A percentile compares a stretch with the other conserved stretches of the same genome.
Evolutionary conservation across 2,329 filamentous ascomycete species (phyloP).

Genomic region (Colletotrichum karsti): DNA sequence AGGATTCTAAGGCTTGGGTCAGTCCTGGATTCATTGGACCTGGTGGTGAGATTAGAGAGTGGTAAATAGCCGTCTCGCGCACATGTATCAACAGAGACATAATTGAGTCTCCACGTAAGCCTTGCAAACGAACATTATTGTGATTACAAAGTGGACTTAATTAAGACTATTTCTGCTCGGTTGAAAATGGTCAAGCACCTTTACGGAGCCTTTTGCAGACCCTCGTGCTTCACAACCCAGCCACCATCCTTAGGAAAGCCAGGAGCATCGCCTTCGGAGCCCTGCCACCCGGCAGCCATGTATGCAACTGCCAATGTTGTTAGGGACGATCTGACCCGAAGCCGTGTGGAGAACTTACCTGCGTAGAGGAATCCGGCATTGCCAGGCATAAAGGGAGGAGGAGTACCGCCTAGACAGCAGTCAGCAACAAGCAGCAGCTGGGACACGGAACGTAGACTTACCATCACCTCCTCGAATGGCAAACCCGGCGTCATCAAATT

Average conservation of each 20-base stretch:
- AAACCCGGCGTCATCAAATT: conserved; percentile 48
- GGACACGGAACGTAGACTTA: background rate
- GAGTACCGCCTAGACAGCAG: conserved; percentile 27
- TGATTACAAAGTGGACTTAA: too few relatives aligned
- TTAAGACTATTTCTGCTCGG: too few relatives aligned
- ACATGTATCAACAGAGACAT: rapidly evolving
- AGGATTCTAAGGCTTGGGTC: conserved; percentile 70
- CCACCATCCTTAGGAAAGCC: conserved; percentile 44
- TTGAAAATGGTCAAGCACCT: too few relatives aligned
- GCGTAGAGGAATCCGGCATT: conserved; percentile 47
- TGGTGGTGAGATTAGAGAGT: conserved; percentile 73
- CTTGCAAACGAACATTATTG: rapidly evolving
- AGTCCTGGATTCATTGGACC: conserved; percentile 73
- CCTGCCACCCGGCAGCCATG: conserved; percentile 37
- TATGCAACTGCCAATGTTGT: conserved; percentile 39
- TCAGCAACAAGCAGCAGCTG: background rate
- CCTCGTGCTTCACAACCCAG: conserved; percentile 45
- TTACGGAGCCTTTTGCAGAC: conserved; percentile 37
- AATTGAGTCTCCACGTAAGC: background rate
- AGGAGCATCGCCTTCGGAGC: conserved; percentile 35
- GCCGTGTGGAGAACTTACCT: conserved; percentile 18
- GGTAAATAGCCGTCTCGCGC: conserved; percentile 51
- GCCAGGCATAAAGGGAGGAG: conserved; percentile 46
- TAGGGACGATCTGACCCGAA: rapidly evolving
- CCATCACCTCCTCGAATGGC: conserved; percentile 40